Evolutionary conservation across 768 basidiomycete species (phyloP), one percentile per base, ranked within the genome.

Genomic region (Amanita exitialis): DNA sequence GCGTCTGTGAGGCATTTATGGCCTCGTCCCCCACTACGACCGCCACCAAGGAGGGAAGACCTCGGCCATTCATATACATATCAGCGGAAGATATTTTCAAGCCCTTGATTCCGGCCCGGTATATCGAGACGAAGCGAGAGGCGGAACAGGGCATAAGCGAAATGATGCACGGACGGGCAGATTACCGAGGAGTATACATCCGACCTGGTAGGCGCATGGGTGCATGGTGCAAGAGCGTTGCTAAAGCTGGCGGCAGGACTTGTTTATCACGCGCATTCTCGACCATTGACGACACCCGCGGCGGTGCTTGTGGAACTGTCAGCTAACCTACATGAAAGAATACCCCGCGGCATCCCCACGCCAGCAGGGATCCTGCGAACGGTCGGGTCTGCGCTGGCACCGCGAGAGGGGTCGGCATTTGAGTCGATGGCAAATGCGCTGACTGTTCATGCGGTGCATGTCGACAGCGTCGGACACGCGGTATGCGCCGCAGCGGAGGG

Each of bases 71-170:
- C 66, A 76, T 98, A 36, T 98, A 89, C 68, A 74, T 99, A 51
- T 99, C 96, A 44, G 96, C 96, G 5, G 95, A 95, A 61, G 91
- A 94, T 63, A 79, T 95, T 43, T 92, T 82, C 67, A 80, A 90
- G 12, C 96, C 95, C 23, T 60, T 95, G 59, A 78, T 98, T 45
- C 82, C 93, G 25, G 74, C 78, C 0, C 71, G 87, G 32, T 99
- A 99, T 69, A 91, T 98, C 59, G 76, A 86, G 62, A 86, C 90
- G n/a, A 99, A 99, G 69, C 81, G 94, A 16, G 80, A 92, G 59
- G 92, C 96, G 6, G 96, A 99, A 63, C 61, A 66, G 32, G 71
- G 69, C 28, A 89, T 98, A 53, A 72, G 71, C 41, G 61, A 69
- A 27, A 73, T 84, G 61, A 70, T 82, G 58, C 55, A 56, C 16